Conservation (phyloP, 1,139 yeast genomes). For the Magnusiomyces sp. region DNA sequence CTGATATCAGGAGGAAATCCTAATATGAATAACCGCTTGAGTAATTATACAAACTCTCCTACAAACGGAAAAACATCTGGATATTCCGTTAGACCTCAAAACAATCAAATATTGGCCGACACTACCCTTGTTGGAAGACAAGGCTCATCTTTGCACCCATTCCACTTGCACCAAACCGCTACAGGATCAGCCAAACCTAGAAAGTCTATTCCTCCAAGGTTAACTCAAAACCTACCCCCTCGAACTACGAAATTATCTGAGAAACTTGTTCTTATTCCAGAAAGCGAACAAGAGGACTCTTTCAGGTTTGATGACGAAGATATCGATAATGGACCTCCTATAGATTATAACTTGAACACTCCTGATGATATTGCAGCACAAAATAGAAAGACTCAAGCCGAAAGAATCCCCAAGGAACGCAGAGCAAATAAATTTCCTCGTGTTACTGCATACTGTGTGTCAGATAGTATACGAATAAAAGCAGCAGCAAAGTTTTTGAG, state of each 20-base stretch:
- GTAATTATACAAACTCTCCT: too few species aligned
- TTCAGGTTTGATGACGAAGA: conserved; percentile 22
- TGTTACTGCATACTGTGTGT: conserved; percentile 82
- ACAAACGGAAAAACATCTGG: too few species aligned
- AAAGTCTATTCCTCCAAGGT: conserved; percentile 25
- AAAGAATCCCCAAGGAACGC: conserved; percentile 56
- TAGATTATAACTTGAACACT: conserved; percentile 4
- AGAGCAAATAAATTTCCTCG: conserved; percentile 67
- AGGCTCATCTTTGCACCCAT: neutral
- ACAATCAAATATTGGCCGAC: too few species aligned
- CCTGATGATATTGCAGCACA: conserved; percentile 3
- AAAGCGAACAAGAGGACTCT: conserved; percentile 37
- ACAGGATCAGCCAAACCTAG: conserved; percentile 6
- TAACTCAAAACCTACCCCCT: conserved; percentile 60
- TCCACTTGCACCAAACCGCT: neutral
- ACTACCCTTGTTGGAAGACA: too few species aligned
- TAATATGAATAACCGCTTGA: too few species aligned
- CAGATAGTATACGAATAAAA: conserved; percentile 68
- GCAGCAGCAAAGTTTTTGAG: conserved; percentile 57
- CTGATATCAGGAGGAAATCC: neutral
- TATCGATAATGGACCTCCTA: conserved; percentile 22
- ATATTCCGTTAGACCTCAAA: too few species aligned
- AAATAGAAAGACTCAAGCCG: conserved; percentile 44
- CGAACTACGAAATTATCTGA: conserved; percentile 82
- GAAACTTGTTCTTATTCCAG: conserved; percentile 79